Conservation (phyloP, 441 rosid species). For the Manihot esculenta region DNA sequence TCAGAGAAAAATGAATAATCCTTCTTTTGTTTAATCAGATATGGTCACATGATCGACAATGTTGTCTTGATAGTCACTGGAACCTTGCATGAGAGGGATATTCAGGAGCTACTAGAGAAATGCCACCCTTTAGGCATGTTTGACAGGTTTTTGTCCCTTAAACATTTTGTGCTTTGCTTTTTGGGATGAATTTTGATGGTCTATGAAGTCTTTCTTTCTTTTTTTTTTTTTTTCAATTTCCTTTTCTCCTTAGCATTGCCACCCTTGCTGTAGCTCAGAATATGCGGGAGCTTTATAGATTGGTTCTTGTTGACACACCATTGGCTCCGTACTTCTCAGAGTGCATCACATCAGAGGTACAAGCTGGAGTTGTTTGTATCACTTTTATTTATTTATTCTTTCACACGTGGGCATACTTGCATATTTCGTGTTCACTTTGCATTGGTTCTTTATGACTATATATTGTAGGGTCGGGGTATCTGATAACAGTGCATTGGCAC, state of each 20-base stretch:
- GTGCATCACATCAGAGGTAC: conserved; percentile 95
- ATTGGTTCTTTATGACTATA: neutral
- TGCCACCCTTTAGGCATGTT: conserved; percentile 99
- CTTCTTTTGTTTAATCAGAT: conserved; percentile 44
- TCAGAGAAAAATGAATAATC: conserved; percentile 7
- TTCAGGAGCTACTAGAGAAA: conserved; percentile 89
- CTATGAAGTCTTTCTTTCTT: neutral
- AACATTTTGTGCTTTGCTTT: neutral
- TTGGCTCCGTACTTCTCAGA: conserved; percentile 97
- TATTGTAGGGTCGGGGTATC: neutral
- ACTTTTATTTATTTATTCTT: conserved; percentile 10
- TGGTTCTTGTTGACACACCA: conserved; percentile 98
- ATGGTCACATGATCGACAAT: conserved; percentile 99
- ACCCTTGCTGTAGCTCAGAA: conserved; percentile 98
- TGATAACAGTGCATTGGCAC: neutral
- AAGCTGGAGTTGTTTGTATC: neutral
- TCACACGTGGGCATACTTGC: neutral
- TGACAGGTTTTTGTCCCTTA: conserved; percentile 60
- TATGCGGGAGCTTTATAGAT: conserved; percentile 92
- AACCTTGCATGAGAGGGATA: conserved; percentile 97
- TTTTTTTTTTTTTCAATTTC: conserved; percentile 2
- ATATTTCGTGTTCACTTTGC: neutral
- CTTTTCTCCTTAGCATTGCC: conserved; percentile 64
- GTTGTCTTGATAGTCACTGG: conserved; percentile 98
- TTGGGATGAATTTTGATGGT: neutral